Evolutionary conservation across 1,284 basidiomycete species (phyloP), one percentile per base, ranked within the genome.

Genomic region (Mycena citricolor): DNA sequence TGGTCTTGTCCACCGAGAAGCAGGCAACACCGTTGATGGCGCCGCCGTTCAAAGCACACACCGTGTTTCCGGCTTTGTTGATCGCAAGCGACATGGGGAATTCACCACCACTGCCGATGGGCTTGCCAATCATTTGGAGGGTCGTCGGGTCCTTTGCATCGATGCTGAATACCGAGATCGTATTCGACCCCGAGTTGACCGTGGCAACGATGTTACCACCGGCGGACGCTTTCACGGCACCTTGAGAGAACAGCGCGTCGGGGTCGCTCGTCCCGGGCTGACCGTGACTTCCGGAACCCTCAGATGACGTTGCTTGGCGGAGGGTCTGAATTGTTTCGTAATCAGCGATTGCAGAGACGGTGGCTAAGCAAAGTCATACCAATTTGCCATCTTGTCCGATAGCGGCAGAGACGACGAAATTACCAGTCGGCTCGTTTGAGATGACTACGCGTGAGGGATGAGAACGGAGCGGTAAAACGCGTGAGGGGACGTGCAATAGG

Each of bases 161-260:
- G 56, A 76, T 71, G 16, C 53, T 56, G 57, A 76, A 75, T 32
- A 71, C 56, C 3, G 71, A 62, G 7, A 74, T 51, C 1, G 71
- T 75, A 56, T 73, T 72, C 4, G 73, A 76, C 10, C 73, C 74
- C 17, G 73, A 71, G 46, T 75, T 76, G 8, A 52, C 70, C 5
- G 66, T 62, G 12, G 68, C 71, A 5, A 76, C 62, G 26, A 71
- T 59, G 35, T 65, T 64, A 14, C 60, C 56, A 10, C 56, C 52
- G 12, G 61, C 56, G 22, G 67, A 70, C 2, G 63, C 68, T 42
- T 70, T 69, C 42, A 76, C 57, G 11, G 67, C 55, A 11, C 70
- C 72, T 58, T 76, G 74, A 5, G 70, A 69, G 62, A 76, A 74
- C 14, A 75, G 54, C 10, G 67, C 57, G 47, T 78, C 74, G 6